A percentile compares a stretch with the other conserved stretches of the same genome.
These are phyloP conservation scores for Durusdinium trenchii DNA, from an alignment of 73 alveolate genomes.

Conservation along the genomic window DNA sequence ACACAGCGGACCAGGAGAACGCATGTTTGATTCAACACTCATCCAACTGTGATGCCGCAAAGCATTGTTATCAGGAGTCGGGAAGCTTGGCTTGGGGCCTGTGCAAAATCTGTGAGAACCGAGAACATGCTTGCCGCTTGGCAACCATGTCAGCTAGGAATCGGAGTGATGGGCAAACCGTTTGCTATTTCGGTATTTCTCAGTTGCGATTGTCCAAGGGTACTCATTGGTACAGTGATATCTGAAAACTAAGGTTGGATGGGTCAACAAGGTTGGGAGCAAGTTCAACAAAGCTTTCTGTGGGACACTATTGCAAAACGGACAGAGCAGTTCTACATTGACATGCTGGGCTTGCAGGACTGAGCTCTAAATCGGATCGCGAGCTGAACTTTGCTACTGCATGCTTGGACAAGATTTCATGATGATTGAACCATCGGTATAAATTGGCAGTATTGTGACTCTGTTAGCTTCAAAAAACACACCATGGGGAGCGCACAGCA, in stretches of 20 bases:
- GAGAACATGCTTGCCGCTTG: conserved; percentile 65
- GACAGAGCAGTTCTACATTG: conserved; percentile 63
- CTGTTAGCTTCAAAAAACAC: no score
- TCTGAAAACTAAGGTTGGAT: conserved; percentile 27
- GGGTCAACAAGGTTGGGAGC: conserved; percentile 82
- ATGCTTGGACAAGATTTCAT: no score
- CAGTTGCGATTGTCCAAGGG: neutral
- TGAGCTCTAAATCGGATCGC: neutral
- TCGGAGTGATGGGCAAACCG: neutral
- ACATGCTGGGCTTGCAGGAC: conserved; percentile 89
- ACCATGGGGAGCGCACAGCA: no score
- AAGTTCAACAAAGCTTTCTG: conserved; percentile 67
- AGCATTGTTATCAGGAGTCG: conserved; percentile 16
- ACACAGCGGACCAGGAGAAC: conserved; percentile 67
- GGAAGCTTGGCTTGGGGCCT: conserved; percentile 95
- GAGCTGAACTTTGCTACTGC: neutral
- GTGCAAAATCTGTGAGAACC: conserved; percentile 90
- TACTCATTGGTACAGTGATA: neutral
- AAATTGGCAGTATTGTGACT: no score
- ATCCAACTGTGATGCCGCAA: neutral
- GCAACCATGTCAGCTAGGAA: no score
- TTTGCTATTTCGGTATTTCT: no score
- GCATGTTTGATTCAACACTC: neutral
- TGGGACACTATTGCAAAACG: conserved; percentile 85
- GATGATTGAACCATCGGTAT: no score